These are phyloP conservation scores for Closterium sp. DNA, from an alignment of 139 green algal species.

Conservation along the genomic window DNA sequence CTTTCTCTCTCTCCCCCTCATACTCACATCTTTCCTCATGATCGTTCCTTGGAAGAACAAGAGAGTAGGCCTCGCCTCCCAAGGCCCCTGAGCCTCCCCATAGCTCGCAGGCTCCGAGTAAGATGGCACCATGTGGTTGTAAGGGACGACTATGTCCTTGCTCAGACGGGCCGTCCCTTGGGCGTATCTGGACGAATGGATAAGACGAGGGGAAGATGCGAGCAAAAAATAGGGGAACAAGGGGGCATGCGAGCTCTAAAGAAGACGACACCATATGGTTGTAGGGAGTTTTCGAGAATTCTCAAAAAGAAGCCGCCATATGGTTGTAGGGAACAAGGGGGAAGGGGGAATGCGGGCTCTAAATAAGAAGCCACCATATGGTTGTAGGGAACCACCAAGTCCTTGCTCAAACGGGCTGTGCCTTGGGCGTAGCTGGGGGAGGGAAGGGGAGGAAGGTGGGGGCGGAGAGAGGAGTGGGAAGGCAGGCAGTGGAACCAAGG, in stretches of 20 bases:
- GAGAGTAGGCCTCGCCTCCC: not conserved
- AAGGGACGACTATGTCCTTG: constrained; percentile 35
- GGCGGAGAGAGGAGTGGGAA: no score
- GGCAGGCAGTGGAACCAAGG: no score
- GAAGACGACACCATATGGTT: not conserved
- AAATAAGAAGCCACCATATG: not conserved
- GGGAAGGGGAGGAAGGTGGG: not conserved
- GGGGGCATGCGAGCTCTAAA: not conserved
- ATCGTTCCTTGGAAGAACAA: constrained; percentile 43
- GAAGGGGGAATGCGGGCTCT: not conserved
- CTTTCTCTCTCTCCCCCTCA: not conserved
- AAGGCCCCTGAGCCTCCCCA: not conserved
- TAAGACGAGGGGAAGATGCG: not conserved
- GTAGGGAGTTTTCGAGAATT: not conserved
- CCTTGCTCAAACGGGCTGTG: constrained; percentile 9
- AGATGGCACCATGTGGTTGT: constrained; percentile 23
- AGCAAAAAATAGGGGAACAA: not conserved
- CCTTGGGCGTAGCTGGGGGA: constrained; percentile 3
- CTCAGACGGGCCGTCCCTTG: not conserved
- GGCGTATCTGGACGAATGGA: not conserved
- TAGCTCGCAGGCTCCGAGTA: not conserved
- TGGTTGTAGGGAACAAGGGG: not conserved
- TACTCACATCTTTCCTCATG: constrained; percentile 31
- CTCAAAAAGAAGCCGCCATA: not conserved
- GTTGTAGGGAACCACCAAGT: constrained; percentile 6